Evolutionary conservation across 495 filamentous ascomycete species (phyloP).

Genomic region (Friedmanniomyces simplex): DNA sequence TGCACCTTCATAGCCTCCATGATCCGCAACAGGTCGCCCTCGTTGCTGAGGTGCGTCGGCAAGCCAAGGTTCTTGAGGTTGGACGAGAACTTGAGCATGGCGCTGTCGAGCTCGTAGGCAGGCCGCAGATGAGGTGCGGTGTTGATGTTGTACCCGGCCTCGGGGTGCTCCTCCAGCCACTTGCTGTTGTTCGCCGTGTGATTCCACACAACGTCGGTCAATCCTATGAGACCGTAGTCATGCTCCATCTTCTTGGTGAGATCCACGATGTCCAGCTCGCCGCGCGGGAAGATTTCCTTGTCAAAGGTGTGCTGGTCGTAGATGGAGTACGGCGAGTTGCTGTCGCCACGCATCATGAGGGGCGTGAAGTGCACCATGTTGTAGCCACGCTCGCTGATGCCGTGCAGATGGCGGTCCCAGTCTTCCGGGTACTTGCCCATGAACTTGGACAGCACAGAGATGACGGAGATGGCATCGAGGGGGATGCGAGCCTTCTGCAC

Average conservation of each 20-base stretch:
- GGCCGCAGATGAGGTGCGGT: constrained; percentile 90
- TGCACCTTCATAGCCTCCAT: constrained; percentile 77
- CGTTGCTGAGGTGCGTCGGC: constrained; percentile 58
- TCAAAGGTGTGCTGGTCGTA: constrained; percentile 89
- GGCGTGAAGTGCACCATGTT: constrained; percentile 99
- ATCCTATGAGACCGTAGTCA: constrained; percentile 69
- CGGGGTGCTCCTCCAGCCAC: constrained; percentile 90
- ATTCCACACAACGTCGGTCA: constrained; percentile 98
- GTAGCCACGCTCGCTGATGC: constrained; percentile 81
- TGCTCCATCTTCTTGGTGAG: constrained; percentile 75
- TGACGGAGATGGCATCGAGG: constrained; percentile 76
- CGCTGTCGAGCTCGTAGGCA: constrained; percentile 77
- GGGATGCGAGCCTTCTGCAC: constrained; percentile 61
- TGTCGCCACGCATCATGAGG: constrained; percentile 73
- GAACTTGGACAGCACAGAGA: constrained; percentile 95
- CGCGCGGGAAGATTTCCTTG: constrained; percentile 67
- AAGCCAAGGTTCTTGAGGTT: constrained; percentile 57
- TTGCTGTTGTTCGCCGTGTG: constrained; percentile 93
- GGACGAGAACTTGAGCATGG: constrained; percentile 64
- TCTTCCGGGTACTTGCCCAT: constrained; percentile 83
- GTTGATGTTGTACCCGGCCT: constrained; percentile 87
- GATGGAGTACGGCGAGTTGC: constrained; percentile 95
- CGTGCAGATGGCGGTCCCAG: constrained; percentile 80
- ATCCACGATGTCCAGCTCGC: constrained; percentile 69
- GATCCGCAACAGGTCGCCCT: constrained; percentile 66